Percentiles rank a stretch among this genome's conserved stretches.
Evolutionary conservation across 179 eudicot species (phyloP).

Genomic region (Spinacia oleracea): DNA sequence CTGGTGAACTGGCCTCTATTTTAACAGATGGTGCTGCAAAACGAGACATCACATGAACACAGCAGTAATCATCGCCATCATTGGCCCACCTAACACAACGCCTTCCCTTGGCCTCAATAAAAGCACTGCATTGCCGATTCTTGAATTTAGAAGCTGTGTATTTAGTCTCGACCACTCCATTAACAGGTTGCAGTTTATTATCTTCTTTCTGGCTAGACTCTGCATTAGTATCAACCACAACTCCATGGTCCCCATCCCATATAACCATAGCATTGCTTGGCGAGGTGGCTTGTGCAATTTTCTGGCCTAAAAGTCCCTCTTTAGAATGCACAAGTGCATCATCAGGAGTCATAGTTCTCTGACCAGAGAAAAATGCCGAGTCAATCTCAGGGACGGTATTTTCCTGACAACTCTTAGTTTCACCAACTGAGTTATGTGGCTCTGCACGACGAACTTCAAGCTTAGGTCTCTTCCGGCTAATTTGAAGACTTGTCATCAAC

Average conservation of each 20-base stretch:
- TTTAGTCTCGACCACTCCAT: constrained; percentile 36
- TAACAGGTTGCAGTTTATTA: constrained; percentile 31
- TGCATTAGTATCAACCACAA: constrained; percentile 50
- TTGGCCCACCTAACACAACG: constrained; percentile 96
- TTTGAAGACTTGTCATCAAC: constrained; percentile 42
- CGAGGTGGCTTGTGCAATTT: constrained; percentile 26
- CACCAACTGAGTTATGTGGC: constrained; percentile 48
- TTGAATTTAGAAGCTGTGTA: constrained; percentile 37
- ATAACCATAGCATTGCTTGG: constrained; percentile 32
- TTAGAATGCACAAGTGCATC: too few relatives aligned
- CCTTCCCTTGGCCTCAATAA: constrained; percentile 90
- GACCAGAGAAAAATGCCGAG: constrained; percentile 49
- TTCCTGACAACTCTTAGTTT: constrained; percentile 39
- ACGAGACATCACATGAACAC: constrained; percentile 86
- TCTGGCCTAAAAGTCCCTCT: constrained; percentile 32
- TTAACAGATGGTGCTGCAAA: constrained; percentile 40
- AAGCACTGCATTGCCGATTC: constrained; percentile 75
- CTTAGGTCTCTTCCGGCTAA: constrained; percentile 86
- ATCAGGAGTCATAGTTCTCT: constrained; percentile 31
- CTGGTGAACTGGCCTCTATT: constrained; percentile 42
- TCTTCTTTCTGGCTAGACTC: constrained; percentile 37
- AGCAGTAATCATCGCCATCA: constrained; percentile 91
- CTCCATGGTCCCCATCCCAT: constrained; percentile 43
- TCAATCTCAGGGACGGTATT: constrained; percentile 48
- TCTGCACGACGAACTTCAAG: constrained; percentile 99